Evolutionary conservation across 2,329 filamentous ascomycete species (phyloP), one percentile per base, ranked within the genome.

Genomic region (Mycogone perniciosa): DNA sequence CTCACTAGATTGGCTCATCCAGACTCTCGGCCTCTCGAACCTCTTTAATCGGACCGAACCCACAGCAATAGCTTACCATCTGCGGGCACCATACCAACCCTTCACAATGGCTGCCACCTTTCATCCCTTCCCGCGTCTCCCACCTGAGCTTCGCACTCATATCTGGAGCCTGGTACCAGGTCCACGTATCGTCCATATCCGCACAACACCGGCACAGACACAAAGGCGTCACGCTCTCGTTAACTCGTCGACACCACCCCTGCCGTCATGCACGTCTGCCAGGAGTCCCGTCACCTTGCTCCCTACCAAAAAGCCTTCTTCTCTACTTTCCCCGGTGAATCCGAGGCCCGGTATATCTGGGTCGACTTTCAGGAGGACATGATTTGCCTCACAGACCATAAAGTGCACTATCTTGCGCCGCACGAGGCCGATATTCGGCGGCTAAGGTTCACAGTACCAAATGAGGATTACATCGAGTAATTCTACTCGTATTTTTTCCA

Each of bases 331-430:
- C 47, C 45, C n/a, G 26, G 31, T 43, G 50, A 44, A 6, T 42
- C 35, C 11, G 50, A 54, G 47, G 5, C 46, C 31, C 50, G 52
- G 8, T 54, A 57, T 38, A 42, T 51, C 13, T 57, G 50, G 56
- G 46, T 56, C 31, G 51, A 58, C 41, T 58, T 58, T 38, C 13
- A 56, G 9, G 35, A 29, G 37, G 56, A 58, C 44, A 55, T 56
- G 52, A 51, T 58, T 38, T 48, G 13, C 37, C 9, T 54, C 27
- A n/a, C 37, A 50, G 30, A 52, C 43, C 6, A 45, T 5, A 38
- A 44, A 6, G 2, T 46, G 39, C 39, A 44, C 33, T 20, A 7
- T 4, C 44, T 55, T 20, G 26, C 13, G 31, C 52, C 52, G n/a
- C 46, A 56, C 35, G 29, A 34, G 38, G 37, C 38, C 10, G 44